These are phyloP conservation scores for Fusarium proliferatum DNA, from an alignment of 2,329 filamentous ascomycete species.

Conservation along the genomic window DNA sequence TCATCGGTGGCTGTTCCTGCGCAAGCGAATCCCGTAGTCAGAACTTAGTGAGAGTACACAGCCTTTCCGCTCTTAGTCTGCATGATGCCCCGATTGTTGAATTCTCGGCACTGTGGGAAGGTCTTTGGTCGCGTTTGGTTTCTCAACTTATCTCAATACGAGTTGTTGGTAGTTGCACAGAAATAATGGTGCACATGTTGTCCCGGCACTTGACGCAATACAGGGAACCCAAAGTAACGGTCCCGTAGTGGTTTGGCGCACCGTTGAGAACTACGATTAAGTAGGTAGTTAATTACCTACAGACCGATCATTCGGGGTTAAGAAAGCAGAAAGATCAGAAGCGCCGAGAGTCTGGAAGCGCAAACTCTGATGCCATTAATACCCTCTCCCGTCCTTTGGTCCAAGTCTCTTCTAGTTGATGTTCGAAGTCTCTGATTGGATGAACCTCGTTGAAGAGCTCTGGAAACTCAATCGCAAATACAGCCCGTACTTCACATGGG, in stretches of 20 bases:
- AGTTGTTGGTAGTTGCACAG: slow-evolving; percentile 41
- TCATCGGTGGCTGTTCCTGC: slow-evolving; percentile 32
- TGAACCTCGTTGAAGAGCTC: slow-evolving; percentile 3
- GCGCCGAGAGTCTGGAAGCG: slow-evolving; percentile 31
- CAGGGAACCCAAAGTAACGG: slow-evolving; percentile 34
- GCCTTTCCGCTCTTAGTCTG: slow-evolving; percentile 32
- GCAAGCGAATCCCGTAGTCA: slow-evolving; percentile 36
- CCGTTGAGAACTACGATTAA: slow-evolving; percentile 29
- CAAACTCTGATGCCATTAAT: slow-evolving; percentile 37
- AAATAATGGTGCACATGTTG: slow-evolving; percentile 30
- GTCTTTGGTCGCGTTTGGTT: slow-evolving; percentile 26
- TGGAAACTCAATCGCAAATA: slow-evolving; percentile 19
- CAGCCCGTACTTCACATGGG: background rate
- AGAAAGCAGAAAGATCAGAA: slow-evolving; percentile 12
- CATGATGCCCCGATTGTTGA: slow-evolving; percentile 22
- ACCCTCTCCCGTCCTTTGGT: slow-evolving; percentile 4
- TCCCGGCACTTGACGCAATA: slow-evolving; percentile 33
- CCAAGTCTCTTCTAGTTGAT: slow-evolving; percentile 25
- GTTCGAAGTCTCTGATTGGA: slow-evolving; percentile 23
- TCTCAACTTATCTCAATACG: slow-evolving; percentile 37
- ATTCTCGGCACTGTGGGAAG: slow-evolving; percentile 21
- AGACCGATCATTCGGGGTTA: slow-evolving; percentile 14
- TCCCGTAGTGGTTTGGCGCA: slow-evolving; percentile 32
- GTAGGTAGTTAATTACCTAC: background rate
- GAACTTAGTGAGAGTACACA: slow-evolving; percentile 33